phyloP scores from a whole-genome alignment of 495 filamentous ascomycete genomes.

The Diplogelasinospora grovesii region DNA sequence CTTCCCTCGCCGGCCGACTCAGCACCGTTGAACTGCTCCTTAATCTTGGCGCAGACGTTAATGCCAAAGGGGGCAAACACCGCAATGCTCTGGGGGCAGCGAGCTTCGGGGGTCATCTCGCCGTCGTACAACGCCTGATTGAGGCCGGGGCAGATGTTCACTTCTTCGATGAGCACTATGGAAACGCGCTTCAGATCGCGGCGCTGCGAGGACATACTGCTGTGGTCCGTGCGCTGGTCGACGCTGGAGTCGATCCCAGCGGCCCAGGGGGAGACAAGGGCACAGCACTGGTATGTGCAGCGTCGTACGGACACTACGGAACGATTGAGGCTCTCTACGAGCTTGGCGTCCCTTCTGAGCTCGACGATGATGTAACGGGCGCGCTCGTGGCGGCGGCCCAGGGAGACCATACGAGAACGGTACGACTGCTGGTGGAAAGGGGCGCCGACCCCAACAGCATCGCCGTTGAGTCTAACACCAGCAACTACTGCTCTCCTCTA shows the following conservation, averaged over 20 bases:
- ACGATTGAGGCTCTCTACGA: conserved; percentile 4
- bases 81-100: conserved; percentile 1
- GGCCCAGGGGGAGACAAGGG: conserved; percentile 1
- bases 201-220: conserved; percentile 6
- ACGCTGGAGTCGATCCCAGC: conserved; percentile 11
- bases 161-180: conserved; percentile 10
- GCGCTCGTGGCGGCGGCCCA: conserved; percentile 4
- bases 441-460: conserved; percentile 4
- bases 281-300: conserved; percentile 7
- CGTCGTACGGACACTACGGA: conserved; percentile 1
- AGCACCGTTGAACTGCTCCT: conserved; percentile 5
- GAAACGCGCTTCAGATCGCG: conserved; percentile 16
- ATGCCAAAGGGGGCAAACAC: conserved; percentile 7
- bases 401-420: conserved; percentile 1
- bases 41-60: conserved; percentile 5
- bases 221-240: conserved; percentile 6
- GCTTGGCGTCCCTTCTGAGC: not conserved
- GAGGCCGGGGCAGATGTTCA: conserved; percentile 2
- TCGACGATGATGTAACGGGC: conserved; percentile 1
- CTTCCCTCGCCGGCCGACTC: not conserved
- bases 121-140: not conserved
- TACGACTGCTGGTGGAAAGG: conserved; percentile 3
- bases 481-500: not conserved
- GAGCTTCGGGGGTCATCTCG: not conserved
- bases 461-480: not conserved